Evolutionary conservation across 371 early-diverging fungal genomes (phyloP).

Genomic region (Phascolomyces articulosus): DNA sequence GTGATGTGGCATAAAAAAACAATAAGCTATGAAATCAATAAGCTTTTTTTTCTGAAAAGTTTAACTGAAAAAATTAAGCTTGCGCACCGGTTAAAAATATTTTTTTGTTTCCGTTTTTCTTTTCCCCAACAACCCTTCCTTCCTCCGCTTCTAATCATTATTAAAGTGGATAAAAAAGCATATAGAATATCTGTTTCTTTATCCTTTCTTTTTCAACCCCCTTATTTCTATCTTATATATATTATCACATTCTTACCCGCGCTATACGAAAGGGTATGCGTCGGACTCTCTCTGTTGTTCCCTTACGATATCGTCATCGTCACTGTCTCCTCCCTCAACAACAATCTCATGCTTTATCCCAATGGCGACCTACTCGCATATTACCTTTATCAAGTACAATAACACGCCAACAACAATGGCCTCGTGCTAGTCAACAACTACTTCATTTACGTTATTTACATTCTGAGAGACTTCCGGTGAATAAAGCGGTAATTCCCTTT

Average conservation of each 20-base stretch:
- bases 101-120: no score
- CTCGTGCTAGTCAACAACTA: not conserved
- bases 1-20: no score
- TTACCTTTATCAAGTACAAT: no score
- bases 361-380: not conserved
- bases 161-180: no score
- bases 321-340: not conserved
- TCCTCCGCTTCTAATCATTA: no score
- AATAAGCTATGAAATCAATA: no score
- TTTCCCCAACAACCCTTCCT: no score
- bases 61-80: no score
- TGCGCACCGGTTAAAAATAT: no score
- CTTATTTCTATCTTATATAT: conserved; percentile 3
- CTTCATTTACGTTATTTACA: not conserved
- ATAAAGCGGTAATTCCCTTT: not conserved
- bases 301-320: conserved; percentile 8
- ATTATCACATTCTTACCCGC: not conserved
- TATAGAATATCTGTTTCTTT: no score
- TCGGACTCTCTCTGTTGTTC: conserved; percentile 7
- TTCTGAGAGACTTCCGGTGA: not conserved
- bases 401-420: not conserved
- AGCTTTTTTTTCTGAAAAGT: no score
- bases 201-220: not conserved
- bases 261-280: not conserved
- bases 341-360: not conserved